Base-by-base conservation (phyloP, 2,329 filamentous ascomycete species). In the Nannizziopsis barbatae region DNA sequence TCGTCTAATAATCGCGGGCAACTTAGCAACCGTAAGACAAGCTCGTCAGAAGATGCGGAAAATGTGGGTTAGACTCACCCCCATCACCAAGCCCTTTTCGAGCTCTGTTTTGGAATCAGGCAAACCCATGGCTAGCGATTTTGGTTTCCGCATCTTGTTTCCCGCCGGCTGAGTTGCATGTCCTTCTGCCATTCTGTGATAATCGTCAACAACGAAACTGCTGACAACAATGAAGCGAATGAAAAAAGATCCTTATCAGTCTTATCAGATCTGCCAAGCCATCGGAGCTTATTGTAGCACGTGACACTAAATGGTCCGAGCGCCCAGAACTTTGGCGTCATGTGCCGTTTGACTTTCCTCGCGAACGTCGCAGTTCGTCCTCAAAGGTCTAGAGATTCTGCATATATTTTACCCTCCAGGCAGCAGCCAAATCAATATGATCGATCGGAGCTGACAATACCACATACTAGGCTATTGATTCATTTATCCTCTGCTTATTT, bases 1-100 rank as follows among this genome's bases (percentile, higher is more conserved):
- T 95, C 50, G 88, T 95, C 78, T 85, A 58, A 15, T 27, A 4
- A 27, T n/a, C 4, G 5, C 14, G 18, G 12, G 30, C 15, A 12
- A n/a, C 36, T 37, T 22, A 49, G 47, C 27, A 49, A 32, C 12
- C 32, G 30, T 45, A 32, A 40, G 35, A 38, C 18, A 2, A 12
- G n/a, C 5, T 41, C 33, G 6, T 15, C 32, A 11, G 27, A 6
- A 10, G 22, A 18, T 17, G 20, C 9, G 20, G 42, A 17, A 11
- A 27, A 7, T 35, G 8, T 8, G 33, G 9, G 14, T 36, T 15
- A 33, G 6, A 67, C 71, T 57, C 65, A 75, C 73, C 44, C 66
- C 69, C 74, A 76, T 77, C 48, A 77, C 73, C 51, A 74, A 60
- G 53, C 72, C 72, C 50, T 75, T 73, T 50, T 72, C 70, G 38